A percentile compares a stretch with the other conserved stretches of the same genome.
phyloP scores from a whole-genome alignment of 441 rosid genomes.

The Melianthus villosus region DNA sequence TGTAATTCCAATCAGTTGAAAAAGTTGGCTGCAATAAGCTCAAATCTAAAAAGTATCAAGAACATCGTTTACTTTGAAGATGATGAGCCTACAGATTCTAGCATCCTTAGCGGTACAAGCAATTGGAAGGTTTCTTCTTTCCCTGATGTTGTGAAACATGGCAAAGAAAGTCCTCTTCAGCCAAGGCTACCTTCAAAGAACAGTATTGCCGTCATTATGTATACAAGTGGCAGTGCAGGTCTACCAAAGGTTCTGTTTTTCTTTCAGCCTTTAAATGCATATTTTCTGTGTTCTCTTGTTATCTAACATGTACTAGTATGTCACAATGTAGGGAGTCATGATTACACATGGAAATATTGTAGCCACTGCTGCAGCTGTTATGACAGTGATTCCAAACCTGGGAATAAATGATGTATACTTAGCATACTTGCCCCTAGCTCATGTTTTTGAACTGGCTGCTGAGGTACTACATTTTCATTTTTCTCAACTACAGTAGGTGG shows the following conservation, averaged over 20 bases:
- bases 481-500: slow-evolving; percentile 7
- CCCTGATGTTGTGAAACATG: slow-evolving; percentile 64
- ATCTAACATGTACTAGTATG: slow-evolving; percentile 13
- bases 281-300: too few species aligned
- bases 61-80: slow-evolving; percentile 68
- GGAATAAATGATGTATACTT: slow-evolving; percentile 38
- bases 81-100: slow-evolving; percentile 24
- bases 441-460: slow-evolving; percentile 85
- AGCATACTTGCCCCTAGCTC: slow-evolving; percentile 90
- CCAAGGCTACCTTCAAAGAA: slow-evolving; percentile 59
- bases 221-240: slow-evolving; percentile 93
- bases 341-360: slow-evolving; percentile 73
- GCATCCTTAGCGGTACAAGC: slow-evolving; percentile 17
- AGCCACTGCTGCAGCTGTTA: slow-evolving; percentile 73
- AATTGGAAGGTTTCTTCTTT: slow-evolving; percentile 48
- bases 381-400: slow-evolving; percentile 47
- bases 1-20: slow-evolving; percentile 65
- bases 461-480: slow-evolving; percentile 32
- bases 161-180: slow-evolving; percentile 30
- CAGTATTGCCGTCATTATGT: slow-evolving; percentile 67
- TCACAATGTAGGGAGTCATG: slow-evolving; percentile 67
- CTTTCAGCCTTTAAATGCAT: slow-evolving; percentile 1
- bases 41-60: slow-evolving; percentile 36
- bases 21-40: slow-evolving; percentile 40
- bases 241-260: slow-evolving; percentile 56